Percentiles rank a stretch among this genome's conserved stretches.
These are phyloP conservation scores for Sistotremastrum suecicum DNA, from an alignment of 768 basidiomycete genomes.

Conservation along the genomic window DNA sequence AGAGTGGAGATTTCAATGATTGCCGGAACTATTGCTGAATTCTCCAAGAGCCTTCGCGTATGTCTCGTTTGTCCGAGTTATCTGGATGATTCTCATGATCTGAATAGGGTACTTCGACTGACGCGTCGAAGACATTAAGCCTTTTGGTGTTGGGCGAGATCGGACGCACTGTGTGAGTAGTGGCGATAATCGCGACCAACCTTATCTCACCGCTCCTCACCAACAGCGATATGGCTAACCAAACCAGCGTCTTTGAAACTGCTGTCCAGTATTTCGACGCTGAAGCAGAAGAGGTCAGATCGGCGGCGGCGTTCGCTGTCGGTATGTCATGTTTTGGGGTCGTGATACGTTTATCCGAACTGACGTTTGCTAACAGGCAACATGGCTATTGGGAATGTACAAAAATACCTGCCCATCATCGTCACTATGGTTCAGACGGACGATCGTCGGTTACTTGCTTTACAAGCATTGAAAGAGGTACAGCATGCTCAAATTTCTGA, in stretches of 20 bases:
- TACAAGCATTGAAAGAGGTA: slow-evolving; percentile 88
- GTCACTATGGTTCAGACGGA: slow-evolving; percentile 66
- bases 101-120: slow-evolving; percentile 8
- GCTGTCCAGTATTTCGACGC: slow-evolving; percentile 62
- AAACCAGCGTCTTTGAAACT: slow-evolving; percentile 63
- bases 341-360: no score
- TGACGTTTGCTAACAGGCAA: slow-evolving; percentile 43
- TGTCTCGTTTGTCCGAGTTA: slow-evolving; percentile 3
- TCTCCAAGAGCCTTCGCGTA: slow-evolving; percentile 71
- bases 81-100: not conserved
- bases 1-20: slow-evolving; percentile 54
- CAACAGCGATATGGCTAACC: slow-evolving; percentile 84
- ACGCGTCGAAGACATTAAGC: slow-evolving; percentile 48
- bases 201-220: no score
- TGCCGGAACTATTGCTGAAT: slow-evolving; percentile 75
- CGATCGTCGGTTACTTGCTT: slow-evolving; percentile 68
- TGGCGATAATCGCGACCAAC: no score
- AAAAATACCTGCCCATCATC: slow-evolving; percentile 74
- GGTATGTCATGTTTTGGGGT: slow-evolving; percentile 44
- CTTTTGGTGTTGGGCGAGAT: slow-evolving; percentile 86
- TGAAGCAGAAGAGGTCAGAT: slow-evolving; percentile 74
- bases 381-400: slow-evolving; percentile 86
- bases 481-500: not conserved
- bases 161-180: slow-evolving; percentile 71
- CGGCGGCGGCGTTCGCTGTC: slow-evolving; percentile 89